Conservation (phyloP, 257 asterid genomes). For the Gentiana straminea region DNA sequence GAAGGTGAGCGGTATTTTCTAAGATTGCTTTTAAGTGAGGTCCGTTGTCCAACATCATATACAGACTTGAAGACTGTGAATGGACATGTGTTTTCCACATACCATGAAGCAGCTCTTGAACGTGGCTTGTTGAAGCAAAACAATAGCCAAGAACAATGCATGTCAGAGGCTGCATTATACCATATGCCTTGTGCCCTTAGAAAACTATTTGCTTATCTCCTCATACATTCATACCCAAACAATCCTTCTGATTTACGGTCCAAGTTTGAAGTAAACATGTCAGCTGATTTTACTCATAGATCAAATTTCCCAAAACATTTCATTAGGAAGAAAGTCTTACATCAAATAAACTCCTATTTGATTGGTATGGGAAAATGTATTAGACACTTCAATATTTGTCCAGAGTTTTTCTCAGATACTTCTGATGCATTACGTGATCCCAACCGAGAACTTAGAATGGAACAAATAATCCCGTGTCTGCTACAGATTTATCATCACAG, state of each 20-base stretch:
- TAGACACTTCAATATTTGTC: too few relatives aligned
- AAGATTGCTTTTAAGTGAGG: neutral
- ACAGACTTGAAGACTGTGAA: neutral
- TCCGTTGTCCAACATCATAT: neutral
- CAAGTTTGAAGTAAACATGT: neutral
- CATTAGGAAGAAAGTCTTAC: too few relatives aligned
- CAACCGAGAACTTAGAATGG: too few relatives aligned
- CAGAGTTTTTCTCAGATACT: too few relatives aligned
- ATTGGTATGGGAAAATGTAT: too few relatives aligned
- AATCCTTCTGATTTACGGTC: neutral
- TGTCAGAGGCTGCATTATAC: neutral
- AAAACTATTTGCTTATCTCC: neutral
- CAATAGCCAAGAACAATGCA: neutral
- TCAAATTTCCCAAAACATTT: too few relatives aligned
- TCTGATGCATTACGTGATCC: too few relatives aligned
- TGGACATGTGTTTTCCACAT: neutral
- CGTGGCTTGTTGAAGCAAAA: neutral
- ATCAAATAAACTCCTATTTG: too few relatives aligned
- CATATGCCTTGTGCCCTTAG: neutral
- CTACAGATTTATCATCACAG: too few relatives aligned
- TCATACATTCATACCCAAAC: neutral
- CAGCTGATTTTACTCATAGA: too few relatives aligned
- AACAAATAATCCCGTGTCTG: too few relatives aligned
- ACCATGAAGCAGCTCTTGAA: neutral
- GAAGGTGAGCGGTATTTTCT: slow-evolving; percentile 1